These are phyloP conservation scores for Galerina marginata DNA, from an alignment of 768 basidiomycete species.

Conservation along the genomic window DNA sequence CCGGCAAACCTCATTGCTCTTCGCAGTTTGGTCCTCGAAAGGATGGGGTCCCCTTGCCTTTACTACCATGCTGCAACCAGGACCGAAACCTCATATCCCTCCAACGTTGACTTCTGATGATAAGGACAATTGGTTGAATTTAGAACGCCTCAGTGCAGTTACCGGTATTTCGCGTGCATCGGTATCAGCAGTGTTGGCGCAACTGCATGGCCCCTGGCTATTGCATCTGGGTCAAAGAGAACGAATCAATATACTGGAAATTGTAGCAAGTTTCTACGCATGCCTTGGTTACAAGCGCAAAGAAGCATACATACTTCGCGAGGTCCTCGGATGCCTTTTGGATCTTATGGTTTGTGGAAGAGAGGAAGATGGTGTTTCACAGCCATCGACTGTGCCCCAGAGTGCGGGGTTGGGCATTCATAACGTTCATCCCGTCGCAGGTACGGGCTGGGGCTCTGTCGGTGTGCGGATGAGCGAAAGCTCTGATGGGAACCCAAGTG, in stretches of 20 bases:
- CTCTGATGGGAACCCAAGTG: conserved; percentile 78
- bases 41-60: conserved; percentile 86
- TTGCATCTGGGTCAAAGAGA: conserved; percentile 79
- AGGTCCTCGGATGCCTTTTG: conserved; percentile 83
- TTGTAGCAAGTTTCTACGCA: conserved; percentile 75
- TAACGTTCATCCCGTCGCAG: conserved; percentile 41
- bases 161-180: conserved; percentile 74
- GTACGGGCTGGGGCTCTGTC: conserved; percentile 56
- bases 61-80: conserved; percentile 73
- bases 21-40: conserved; percentile 84
- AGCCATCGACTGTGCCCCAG: conserved; percentile 44
- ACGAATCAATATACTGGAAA: conserved; percentile 72
- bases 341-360: conserved; percentile 87
- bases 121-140: conserved; percentile 48
- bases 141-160: conserved; percentile 69
- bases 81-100: conserved; percentile 61
- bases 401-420: conserved; percentile 55
- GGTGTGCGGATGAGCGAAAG: conserved; percentile 78
- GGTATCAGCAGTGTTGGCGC: conserved; percentile 68
- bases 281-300: conserved; percentile 87
- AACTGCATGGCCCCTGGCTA: conserved; percentile 88
- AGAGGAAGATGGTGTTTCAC: conserved; percentile 66
- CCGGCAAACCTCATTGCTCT: conserved; percentile 75
- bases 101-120: conserved; percentile 58
- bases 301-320: conserved; percentile 85